These are phyloP conservation scores for Clausena lansium DNA, from an alignment of 345 rosid genomes.

Conservation along the genomic window DNA sequence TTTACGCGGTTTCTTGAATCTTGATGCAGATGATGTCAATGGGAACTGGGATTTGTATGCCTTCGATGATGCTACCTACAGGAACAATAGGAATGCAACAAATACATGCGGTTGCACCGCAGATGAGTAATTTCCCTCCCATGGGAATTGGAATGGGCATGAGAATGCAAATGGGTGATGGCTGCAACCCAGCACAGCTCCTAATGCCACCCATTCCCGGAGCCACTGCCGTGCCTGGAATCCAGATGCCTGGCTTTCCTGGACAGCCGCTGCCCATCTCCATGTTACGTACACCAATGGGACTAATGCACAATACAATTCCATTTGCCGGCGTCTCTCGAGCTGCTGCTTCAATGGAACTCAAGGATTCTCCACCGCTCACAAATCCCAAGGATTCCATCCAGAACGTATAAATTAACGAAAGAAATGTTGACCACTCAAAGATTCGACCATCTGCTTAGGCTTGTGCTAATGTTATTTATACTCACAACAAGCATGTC, in stretches of 20 bases:
- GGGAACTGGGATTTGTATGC: slow-evolving; percentile 38
- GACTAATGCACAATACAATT: slow-evolving; percentile 19
- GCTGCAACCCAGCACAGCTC: slow-evolving; percentile 26
- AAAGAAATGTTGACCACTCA: neutral
- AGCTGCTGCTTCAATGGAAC: slow-evolving; percentile 14
- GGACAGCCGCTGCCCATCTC: slow-evolving; percentile 28
- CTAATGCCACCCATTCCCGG: slow-evolving; percentile 23
- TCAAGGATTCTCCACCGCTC: slow-evolving; percentile 17
- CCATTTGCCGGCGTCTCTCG: slow-evolving; percentile 3
- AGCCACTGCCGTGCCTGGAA: slow-evolving; percentile 20
- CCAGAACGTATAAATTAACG: neutral
- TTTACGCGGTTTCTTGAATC: no score
- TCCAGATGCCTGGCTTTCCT: slow-evolving; percentile 27
- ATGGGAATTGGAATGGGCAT: slow-evolving; percentile 28
- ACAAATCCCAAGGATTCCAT: slow-evolving; percentile 18
- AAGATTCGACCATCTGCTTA: slow-evolving; percentile 1
- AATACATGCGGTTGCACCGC: slow-evolving; percentile 22
- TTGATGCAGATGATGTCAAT: slow-evolving; percentile 57
- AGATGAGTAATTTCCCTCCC: slow-evolving; percentile 27
- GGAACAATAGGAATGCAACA: slow-evolving; percentile 28
- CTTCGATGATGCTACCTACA: slow-evolving; percentile 38
- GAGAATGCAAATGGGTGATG: slow-evolving; percentile 36
- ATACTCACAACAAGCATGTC: neutral
- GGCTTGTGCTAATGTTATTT: slow-evolving; percentile 14
- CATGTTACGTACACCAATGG: slow-evolving; percentile 19